Evolutionary conservation across 352 stramenopile species (phyloP), one percentile per base, ranked within the genome.

Genomic region (Phytophthora idaei): DNA sequence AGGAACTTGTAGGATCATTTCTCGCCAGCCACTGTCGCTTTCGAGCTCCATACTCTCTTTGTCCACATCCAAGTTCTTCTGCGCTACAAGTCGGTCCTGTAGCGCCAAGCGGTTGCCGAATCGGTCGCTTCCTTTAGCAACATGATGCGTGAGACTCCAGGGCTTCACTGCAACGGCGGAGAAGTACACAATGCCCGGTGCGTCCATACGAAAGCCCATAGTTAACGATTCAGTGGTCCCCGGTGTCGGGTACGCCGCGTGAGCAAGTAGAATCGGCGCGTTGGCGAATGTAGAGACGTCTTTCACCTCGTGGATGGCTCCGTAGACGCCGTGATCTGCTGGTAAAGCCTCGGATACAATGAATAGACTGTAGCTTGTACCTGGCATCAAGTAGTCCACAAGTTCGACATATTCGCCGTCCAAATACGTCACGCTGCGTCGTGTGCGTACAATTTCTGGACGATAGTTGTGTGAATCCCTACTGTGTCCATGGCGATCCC

Each of bases 61-160:
- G 7, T 80, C 59, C 9, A 91, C 70, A 1, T 67, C 51, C 39
- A 90, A 42, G 6, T 50, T 73, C 41, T 77, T 65, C 29, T 85
- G 77, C 0, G 45, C 56, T 17, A 92, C 76, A 1, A 93, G 71
- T 17, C 67, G 71, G 52, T 92, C 82, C 4, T 87, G 48, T 46
- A 90, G 64, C 0, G 81, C 85, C 17, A 94, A 67, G 0, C 81
- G 73, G 25, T 95, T 95, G 34, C 87, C 83, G 54, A 81, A 94
- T 5, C 64, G 57, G 41, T 80, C 72, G 27, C 81, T 93, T 34
- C 58, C 71, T 36, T 48, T 46, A 5, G 80, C 83, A 2, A 90
- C 81, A 61, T 67, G 69, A 0, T 67, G 50, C 17, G 77, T 78
- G 7, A 48, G 29, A 5, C 25, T 21, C 81, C 81, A 93, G 2